phyloP scores from a whole-genome alignment of 2,329 filamentous ascomycete genomes.

The Colletotrichum brevisporum region DNA sequence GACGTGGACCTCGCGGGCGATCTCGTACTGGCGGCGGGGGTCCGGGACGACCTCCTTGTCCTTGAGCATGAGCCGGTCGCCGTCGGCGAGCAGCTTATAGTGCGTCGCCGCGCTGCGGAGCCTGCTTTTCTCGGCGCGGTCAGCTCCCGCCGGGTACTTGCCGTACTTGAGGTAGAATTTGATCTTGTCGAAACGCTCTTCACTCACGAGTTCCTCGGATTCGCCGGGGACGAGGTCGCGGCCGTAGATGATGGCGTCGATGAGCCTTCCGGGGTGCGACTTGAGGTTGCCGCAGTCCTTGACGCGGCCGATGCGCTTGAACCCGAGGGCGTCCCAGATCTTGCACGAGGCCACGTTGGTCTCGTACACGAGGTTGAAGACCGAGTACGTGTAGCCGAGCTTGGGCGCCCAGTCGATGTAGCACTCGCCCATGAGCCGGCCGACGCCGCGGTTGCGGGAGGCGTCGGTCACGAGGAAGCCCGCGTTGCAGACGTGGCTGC shows the following conservation, averaged over 20 bases:
- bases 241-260: conserved; percentile 86
- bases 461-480: conserved; percentile 83
- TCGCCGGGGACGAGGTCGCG: conserved; percentile 68
- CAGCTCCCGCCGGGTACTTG: conserved; percentile 92
- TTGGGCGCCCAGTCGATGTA: conserved; percentile 84
- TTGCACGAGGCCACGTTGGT: conserved; percentile 91
- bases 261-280: conserved; percentile 76
- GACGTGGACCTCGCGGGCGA: conserved; percentile 83
- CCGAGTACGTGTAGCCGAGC: conserved; percentile 90
- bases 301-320: conserved; percentile 91
- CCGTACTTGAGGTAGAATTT: conserved; percentile 96
- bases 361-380: conserved; percentile 96
- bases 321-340: conserved; percentile 93
- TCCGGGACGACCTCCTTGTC: conserved; percentile 97
- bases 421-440: conserved; percentile 81
- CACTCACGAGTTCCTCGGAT: conserved; percentile 86
- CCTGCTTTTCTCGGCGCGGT: conserved; percentile 95
- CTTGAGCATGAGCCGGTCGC: conserved; percentile 93
- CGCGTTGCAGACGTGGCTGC: conserved; percentile 92
- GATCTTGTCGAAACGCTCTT: conserved; percentile 99
- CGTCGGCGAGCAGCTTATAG: conserved; percentile 82
- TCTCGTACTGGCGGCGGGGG: conserved; percentile 89
- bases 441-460: conserved; percentile 80
- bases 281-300: conserved; percentile 79
- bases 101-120: conserved; percentile 94